Base-by-base conservation (phyloP, 495 filamentous ascomycete species). In the Penicillium pulvis region DNA sequence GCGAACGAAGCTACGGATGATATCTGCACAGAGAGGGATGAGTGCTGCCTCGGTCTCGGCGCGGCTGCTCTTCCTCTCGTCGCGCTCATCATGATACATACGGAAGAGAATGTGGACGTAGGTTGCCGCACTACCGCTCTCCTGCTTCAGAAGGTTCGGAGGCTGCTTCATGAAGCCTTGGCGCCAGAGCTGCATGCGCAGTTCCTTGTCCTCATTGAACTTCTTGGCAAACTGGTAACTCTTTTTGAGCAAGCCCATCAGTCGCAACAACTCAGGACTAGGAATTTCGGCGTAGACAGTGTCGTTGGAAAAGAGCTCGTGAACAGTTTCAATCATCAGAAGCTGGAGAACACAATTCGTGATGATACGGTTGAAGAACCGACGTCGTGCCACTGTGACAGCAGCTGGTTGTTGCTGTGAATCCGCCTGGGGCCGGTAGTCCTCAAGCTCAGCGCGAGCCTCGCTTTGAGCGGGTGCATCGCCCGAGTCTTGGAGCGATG, bases 141-240 rank as follows among this genome's bases (percentile, higher is more conserved):
- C 94, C 72, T 99, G 94, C 76, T 99, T 99, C 26, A 99, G 83
- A n/a, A 99, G 75, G 68, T 99, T 99, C 5, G 94, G 94, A 33
- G 95, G 95, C 69, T 97, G 93, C 75, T 96, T 97, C 94, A 99
- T 99, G 82, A 98, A 99, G 7, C 94, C 94, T 67, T 99, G 95
- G 24, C 90, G 80, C 92, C 93, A 98, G 9, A 99, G 78, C 39
- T 91, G 84, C 86, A 95, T 96, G 19, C 94, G 85, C 28, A 99
- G 79, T 59, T 97, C 95, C 71, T 96, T 95, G 76, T 99, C 92
- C 58, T 88, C 89, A 72, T 99, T 99, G 81, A 99, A 99, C 58
- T 87, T 90, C 70, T 93, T 93, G 12, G 95, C 94, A 61, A 99
- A 99, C 31, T 90, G 85, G 75, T 95, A 98, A 43, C 87, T 92